Percentiles rank a stretch among this genome's conserved stretches.
Evolutionary conservation across 805 yeast genomes (phyloP).

Genomic region (Kluyveromyces nonfermentans): DNA sequence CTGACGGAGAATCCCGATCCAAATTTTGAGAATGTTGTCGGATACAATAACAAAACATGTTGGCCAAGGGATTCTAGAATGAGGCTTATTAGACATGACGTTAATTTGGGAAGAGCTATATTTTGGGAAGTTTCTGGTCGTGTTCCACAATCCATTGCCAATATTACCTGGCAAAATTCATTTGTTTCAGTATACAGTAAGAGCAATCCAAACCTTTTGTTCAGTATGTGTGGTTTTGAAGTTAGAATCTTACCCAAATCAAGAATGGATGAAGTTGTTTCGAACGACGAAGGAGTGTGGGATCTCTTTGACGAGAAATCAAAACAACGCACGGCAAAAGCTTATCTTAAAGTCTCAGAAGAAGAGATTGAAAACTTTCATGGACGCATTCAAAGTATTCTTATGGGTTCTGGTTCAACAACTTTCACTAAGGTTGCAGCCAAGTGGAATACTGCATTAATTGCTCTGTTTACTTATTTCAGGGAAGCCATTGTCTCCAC

Average conservation of each 20-base stretch:
- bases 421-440: slow-evolving; percentile 91
- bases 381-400: slow-evolving; percentile 75
- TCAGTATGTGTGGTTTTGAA: slow-evolving; percentile 93
- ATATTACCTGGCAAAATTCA: slow-evolving; percentile 70
- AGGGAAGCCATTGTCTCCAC: slow-evolving; percentile 91
- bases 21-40: slow-evolving; percentile 74
- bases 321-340: slow-evolving; percentile 82
- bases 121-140: slow-evolving; percentile 84
- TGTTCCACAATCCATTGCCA: slow-evolving; percentile 64
- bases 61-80: slow-evolving; percentile 94
- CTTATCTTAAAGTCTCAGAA: slow-evolving; percentile 72
- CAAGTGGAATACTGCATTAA: slow-evolving; percentile 90
- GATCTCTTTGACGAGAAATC: slow-evolving; percentile 61
- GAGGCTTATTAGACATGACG: slow-evolving; percentile 86
- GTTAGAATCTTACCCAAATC: slow-evolving; percentile 74
- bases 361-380: slow-evolving; percentile 74
- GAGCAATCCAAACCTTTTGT: slow-evolving; percentile 81
- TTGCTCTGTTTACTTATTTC: slow-evolving; percentile 78
- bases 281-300: slow-evolving; percentile 84
- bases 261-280: slow-evolving; percentile 44
- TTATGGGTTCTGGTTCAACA: slow-evolving; percentile 93
- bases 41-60: slow-evolving; percentile 79
- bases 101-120: slow-evolving; percentile 82
- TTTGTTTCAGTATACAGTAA: slow-evolving; percentile 81
- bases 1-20: slow-evolving; percentile 87